phyloP scores from a whole-genome alignment of 345 rosid species.

The Salix caprea region DNA sequence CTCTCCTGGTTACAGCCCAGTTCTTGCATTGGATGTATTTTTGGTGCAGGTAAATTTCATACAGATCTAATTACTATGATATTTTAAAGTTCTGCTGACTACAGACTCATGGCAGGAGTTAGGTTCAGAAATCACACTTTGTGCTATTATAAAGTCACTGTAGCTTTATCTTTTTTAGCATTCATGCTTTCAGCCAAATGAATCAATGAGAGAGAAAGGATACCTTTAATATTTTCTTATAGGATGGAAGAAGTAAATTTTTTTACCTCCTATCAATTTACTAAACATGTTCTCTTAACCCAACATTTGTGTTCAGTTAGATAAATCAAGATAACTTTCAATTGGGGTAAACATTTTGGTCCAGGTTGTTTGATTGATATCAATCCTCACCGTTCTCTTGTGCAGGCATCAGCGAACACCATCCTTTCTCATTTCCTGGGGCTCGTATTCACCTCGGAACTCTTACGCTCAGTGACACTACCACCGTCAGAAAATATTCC shows the following conservation, averaged over 20 bases:
- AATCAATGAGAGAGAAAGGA: not conserved
- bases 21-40: constrained; percentile 91
- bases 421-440: constrained; percentile 95
- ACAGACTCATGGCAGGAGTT: not conserved
- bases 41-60: constrained; percentile 72
- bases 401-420: constrained; percentile 95
- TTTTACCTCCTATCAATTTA: not conserved
- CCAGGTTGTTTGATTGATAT: not conserved
- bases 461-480: constrained; percentile 80
- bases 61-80: not conserved
- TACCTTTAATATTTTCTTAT: too few relatives aligned
- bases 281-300: not conserved
- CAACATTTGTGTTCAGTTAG: not conserved
- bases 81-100: not conserved
- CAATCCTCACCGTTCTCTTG: not conserved
- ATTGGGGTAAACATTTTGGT: too few relatives aligned
- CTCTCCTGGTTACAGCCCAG: constrained; percentile 74
- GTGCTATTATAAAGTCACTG: not conserved
- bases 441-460: constrained; percentile 79
- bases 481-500: constrained; percentile 54
- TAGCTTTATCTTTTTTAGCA: not conserved
- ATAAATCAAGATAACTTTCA: too few relatives aligned
- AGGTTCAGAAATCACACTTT: not conserved
- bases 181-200: not conserved
- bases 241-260: not conserved